These are phyloP conservation scores for Lachancea meyersii DNA, from an alignment of 805 yeast genomes.

Conservation along the genomic window DNA sequence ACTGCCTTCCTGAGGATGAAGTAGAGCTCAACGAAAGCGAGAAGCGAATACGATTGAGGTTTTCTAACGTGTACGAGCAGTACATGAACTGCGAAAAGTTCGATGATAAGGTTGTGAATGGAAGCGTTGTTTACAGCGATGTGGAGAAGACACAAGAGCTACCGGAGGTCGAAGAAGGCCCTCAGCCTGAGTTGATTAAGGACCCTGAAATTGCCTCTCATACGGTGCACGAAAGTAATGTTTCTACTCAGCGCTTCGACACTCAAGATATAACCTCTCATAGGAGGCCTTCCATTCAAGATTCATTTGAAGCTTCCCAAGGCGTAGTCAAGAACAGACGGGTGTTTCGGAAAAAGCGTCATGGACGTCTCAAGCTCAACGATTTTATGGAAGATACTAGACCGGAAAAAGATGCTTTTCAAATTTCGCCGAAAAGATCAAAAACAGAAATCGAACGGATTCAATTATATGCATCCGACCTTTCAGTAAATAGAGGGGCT, in stretches of 20 bases:
- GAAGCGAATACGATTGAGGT: constrained; percentile 4
- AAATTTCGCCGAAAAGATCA: not conserved
- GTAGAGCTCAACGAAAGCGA: constrained; percentile 1
- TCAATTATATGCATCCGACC: too few species aligned
- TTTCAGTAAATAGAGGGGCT: too few species aligned
- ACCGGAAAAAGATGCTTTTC: not conserved
- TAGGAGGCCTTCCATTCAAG: not conserved
- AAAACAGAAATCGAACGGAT: not conserved
- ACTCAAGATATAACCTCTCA: not conserved
- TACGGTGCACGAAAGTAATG: not conserved
- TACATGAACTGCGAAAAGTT: not conserved
- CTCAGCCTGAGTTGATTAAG: not conserved
- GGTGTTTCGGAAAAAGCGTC: constrained; percentile 5
- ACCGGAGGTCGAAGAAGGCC: constrained; percentile 25
- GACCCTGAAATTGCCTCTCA: not conserved
- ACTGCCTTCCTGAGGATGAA: not conserved
- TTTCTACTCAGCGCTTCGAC: not conserved
- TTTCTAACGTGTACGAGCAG: constrained; percentile 4
- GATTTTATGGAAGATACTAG: not conserved
- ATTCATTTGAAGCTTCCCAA: constrained; percentile 16
- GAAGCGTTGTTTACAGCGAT: constrained; percentile 19
- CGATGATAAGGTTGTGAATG: constrained; percentile 4
- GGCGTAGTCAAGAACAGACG: constrained; percentile 15
- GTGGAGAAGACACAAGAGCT: constrained; percentile 27
- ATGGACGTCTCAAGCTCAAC: not conserved